Percentiles rank a stretch among this genome's conserved stretches.
phyloP scores from a whole-genome alignment of 139 green algal species.

The Chlorella sp. region DNA sequence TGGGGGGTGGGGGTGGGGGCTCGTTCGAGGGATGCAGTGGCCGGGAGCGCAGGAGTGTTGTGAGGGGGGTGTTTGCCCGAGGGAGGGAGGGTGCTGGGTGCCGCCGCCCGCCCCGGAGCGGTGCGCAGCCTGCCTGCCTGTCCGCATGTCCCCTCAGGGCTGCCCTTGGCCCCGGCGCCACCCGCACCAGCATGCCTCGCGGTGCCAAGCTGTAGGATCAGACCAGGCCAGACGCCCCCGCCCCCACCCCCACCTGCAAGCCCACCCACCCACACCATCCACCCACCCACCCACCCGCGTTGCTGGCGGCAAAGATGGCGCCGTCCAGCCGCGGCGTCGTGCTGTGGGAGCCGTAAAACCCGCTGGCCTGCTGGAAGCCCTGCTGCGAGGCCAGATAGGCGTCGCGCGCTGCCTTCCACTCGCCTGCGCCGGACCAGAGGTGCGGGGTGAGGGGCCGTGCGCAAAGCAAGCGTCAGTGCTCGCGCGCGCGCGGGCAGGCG shows the following conservation, averaged over 20 bases:
- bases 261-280: not conserved
- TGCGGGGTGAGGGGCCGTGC: no score
- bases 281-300: constrained; percentile 15
- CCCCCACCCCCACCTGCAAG: not conserved
- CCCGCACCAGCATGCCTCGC: no score
- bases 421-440: constrained; percentile 5
- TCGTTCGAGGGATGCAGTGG: no score
- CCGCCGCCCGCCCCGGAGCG: no score
- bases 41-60: not conserved
- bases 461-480: no score
- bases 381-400: constrained; percentile 55
- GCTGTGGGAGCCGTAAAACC: constrained; percentile 53
- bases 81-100: not conserved
- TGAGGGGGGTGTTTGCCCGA: not conserved
- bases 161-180: no score
- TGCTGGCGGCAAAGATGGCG: constrained; percentile 52
- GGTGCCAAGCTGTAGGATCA: not conserved
- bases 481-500: not conserved
- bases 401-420: constrained; percentile 43
- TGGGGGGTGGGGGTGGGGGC: not conserved
- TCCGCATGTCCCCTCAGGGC: no score
- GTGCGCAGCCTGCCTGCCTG: no score
- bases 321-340: constrained; percentile 70
- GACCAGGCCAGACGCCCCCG: not conserved
- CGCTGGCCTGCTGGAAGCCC: constrained; percentile 67